phyloP scores from a whole-genome alignment of 2,329 filamentous ascomycete genomes.

The Lithohypha guttulata region DNA sequence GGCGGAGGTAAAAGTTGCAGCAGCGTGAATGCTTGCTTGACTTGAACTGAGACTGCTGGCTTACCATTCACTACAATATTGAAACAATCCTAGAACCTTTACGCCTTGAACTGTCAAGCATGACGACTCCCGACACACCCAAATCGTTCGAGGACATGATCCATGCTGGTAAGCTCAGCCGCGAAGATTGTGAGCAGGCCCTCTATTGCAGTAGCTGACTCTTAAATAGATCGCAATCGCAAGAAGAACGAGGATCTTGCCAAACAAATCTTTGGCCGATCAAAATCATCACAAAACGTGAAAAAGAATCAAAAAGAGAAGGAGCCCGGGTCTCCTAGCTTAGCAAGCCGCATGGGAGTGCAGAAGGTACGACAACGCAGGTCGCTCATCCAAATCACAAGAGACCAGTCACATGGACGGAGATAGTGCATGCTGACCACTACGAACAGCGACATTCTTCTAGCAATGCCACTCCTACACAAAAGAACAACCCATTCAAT shows the following conservation, averaged over 20 bases:
- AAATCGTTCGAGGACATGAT: slow-evolving; percentile 7
- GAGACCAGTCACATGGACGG: not conserved
- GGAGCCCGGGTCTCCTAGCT: slow-evolving; percentile 33
- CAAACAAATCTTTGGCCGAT: slow-evolving; percentile 47
- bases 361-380: slow-evolving; percentile 37
- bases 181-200: not conserved
- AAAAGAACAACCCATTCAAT: slow-evolving; percentile 14
- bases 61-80: no score
- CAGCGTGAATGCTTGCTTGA: no score
- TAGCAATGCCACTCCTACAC: slow-evolving; percentile 14
- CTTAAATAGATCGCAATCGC: slow-evolving; percentile 39
- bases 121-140: not conserved
- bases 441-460: slow-evolving; percentile 28
- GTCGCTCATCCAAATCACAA: not conserved
- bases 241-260: slow-evolving; percentile 48
- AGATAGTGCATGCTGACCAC: slow-evolving; percentile 9
- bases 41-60: no score
- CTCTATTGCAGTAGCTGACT: not conserved
- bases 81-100: no score
- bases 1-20: no score
- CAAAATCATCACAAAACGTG: slow-evolving; percentile 36
- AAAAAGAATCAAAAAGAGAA: slow-evolving; percentile 30
- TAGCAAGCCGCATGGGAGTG: slow-evolving; percentile 51
- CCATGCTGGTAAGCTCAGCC: slow-evolving; percentile 6
- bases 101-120: no score